Base-by-base conservation (phyloP, 129 eudicot genomes). In the Kitagawia praeruptora region DNA sequence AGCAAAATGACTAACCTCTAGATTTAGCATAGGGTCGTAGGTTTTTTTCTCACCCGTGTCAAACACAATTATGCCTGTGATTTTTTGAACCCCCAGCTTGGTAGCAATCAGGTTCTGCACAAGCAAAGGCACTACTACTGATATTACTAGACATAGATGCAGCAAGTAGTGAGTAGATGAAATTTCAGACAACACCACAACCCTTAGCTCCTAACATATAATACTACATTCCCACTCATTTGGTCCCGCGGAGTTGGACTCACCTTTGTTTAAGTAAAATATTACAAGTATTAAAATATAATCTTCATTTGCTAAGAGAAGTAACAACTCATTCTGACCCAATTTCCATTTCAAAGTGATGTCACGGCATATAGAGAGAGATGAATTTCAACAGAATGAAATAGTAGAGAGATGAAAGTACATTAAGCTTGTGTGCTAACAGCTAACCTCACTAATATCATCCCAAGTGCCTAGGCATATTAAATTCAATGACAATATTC, bases 41-140 rank as follows among this genome's bases (percentile, higher is more conserved):
- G 88, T 87, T 83, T 81, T 92, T 86, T 92, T 87, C 84, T 95
- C 96, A 70, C 41, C 77, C 11, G 91, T 86, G 83, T 92, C 99
- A 73, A 84, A 89, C 69, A 95, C 88, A 18, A 91, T 86, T 72
- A 95, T 86, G 76, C 99, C 99, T 9, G 89, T 82, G 80, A 95
- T 86, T 87, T 89, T 92, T 88, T 95, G 99, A 78, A 95, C 90
- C 84, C 99, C 99, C 77, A 86, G 90, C 85, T 89, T 92, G 9
- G 88, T 81, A 49, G 96, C 94, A 44, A 95, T 87, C 86, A 95
- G 84, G 80, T 90, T 92, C 99, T 95, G 88, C 91, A 87, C 46
- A 84, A 31, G 66, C 1, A 28, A 75, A 76, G 46, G 8, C 37
- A 80, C 56, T 58, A 61, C 19, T 39, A 64, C 27, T 85, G 37